These are phyloP conservation scores for Eutrema heterophyllum DNA, from an alignment of 345 rosid species.

Conservation along the genomic window DNA sequence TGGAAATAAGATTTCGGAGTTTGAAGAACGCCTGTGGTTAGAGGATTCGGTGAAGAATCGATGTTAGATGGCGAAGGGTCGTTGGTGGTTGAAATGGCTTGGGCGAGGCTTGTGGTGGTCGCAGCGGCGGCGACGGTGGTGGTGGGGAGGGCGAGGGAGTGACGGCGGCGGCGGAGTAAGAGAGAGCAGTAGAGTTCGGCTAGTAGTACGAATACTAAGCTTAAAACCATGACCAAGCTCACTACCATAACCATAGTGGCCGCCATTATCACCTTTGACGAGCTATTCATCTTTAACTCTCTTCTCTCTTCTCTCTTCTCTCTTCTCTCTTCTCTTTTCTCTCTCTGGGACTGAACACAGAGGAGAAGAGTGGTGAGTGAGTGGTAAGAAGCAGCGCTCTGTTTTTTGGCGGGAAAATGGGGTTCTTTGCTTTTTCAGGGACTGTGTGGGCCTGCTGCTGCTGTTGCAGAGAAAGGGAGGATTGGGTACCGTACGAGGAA, in stretches of 20 bases:
- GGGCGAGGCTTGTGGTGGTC: conserved; percentile 6
- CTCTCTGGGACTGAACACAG: not conserved
- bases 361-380: not conserved
- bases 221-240: conserved; percentile 65
- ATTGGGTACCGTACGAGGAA: conserved; percentile 32
- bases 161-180: conserved; percentile 50
- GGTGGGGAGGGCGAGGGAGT: conserved; percentile 23
- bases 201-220: conserved; percentile 64
- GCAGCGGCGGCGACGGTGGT: conserved; percentile 21
- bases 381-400: conserved; percentile 18
- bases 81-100: conserved; percentile 9
- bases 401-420: conserved; percentile 29
- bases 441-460: conserved; percentile 6
- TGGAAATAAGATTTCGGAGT: conserved; percentile 52
- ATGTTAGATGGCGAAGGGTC: conserved; percentile 20
- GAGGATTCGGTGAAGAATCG: conserved; percentile 35
- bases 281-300: conserved; percentile 51
- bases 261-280: conserved; percentile 78
- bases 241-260: conserved; percentile 82
- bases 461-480: not conserved
- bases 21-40: conserved; percentile 57
- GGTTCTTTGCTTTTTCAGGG: not conserved
- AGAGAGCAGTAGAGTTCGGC: conserved; percentile 89
- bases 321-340: not conserved
- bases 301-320: not conserved